A percentile compares a stretch with the other conserved stretches of the same genome.
These are phyloP conservation scores for Termitomyces bulborhizus DNA, from an alignment of 768 basidiomycete species.

Conservation along the genomic window DNA sequence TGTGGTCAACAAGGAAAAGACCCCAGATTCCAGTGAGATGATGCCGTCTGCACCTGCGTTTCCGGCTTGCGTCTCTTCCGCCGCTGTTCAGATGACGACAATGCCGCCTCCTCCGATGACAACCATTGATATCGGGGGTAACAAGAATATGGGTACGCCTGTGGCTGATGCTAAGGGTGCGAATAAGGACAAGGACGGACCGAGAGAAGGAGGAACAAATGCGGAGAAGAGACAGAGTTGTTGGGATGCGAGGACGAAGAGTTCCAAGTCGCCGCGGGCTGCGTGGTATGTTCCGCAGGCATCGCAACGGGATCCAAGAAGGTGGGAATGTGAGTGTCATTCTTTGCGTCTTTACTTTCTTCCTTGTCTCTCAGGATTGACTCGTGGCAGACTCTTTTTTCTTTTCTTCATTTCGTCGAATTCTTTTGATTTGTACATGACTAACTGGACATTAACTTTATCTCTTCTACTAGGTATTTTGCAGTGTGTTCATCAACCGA, in stretches of 20 bases:
- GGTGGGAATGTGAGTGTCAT: too few relatives aligned
- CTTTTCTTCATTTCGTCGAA: too few relatives aligned
- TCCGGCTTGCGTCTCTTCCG: too few relatives aligned
- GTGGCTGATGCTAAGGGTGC: neutral
- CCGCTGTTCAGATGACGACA: neutral
- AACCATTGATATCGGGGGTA: too few relatives aligned
- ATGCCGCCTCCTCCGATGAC: too few relatives aligned
- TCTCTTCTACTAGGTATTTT: neutral
- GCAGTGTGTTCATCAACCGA: neutral
- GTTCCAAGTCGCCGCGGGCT: neutral
- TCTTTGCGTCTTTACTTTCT: neutral
- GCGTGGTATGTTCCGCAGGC: constrained; percentile 4
- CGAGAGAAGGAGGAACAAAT: neutral
- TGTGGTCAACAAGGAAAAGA: neutral
- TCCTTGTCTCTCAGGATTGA: neutral
- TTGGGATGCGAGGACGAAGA: constrained; percentile 8
- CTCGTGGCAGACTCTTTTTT: too few relatives aligned
- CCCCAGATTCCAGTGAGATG: too few relatives aligned
- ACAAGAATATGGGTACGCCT: neutral
- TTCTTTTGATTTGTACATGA: neutral
- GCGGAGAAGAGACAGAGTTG: neutral
- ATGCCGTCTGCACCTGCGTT: neutral
- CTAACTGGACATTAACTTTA: neutral
- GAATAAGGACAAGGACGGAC: neutral
- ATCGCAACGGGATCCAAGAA: neutral